phyloP scores from a whole-genome alignment of 129 eudicot species.

The Arctium minus region DNA sequence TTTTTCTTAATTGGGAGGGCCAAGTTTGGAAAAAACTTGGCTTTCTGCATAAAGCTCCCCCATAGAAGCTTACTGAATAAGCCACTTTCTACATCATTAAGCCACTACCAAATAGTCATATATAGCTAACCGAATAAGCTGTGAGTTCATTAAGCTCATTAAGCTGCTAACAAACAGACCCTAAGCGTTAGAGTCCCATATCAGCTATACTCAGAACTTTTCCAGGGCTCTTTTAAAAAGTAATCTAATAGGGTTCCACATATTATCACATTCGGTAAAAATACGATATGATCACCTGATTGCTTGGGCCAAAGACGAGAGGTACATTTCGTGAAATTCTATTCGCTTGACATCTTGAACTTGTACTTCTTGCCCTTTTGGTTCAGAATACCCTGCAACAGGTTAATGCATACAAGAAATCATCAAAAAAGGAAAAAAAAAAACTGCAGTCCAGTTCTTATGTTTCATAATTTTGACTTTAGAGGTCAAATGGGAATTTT shows the following conservation, averaged over 20 bases:
- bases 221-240: not conserved
- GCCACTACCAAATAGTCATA: too few relatives aligned
- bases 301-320: constrained; percentile 53
- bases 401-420: not conserved
- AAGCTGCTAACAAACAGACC: too few relatives aligned
- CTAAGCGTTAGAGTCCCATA: too few relatives aligned
- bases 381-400: constrained; percentile 52
- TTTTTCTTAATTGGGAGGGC: too few relatives aligned
- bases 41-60: too few relatives aligned
- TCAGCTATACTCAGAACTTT: too few relatives aligned
- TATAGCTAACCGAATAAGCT: too few relatives aligned
- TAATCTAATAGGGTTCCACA: not conserved
- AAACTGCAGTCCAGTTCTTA: not conserved
- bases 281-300: constrained; percentile 47
- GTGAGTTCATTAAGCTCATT: too few relatives aligned
- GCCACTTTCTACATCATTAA: too few relatives aligned
- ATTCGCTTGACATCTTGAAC: constrained; percentile 46
- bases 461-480: constrained; percentile 14
- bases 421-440: not conserved
- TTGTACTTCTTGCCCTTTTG: not conserved
- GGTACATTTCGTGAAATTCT: constrained; percentile 51
- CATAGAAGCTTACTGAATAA: too few relatives aligned
- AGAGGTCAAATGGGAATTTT: not conserved
- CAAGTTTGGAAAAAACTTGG: too few relatives aligned
- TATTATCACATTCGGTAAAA: not conserved